Evolutionary conservation across 176 grass and related monocot genomes (phyloP).

Genomic region (Ampelocalamus luodianensis): DNA sequence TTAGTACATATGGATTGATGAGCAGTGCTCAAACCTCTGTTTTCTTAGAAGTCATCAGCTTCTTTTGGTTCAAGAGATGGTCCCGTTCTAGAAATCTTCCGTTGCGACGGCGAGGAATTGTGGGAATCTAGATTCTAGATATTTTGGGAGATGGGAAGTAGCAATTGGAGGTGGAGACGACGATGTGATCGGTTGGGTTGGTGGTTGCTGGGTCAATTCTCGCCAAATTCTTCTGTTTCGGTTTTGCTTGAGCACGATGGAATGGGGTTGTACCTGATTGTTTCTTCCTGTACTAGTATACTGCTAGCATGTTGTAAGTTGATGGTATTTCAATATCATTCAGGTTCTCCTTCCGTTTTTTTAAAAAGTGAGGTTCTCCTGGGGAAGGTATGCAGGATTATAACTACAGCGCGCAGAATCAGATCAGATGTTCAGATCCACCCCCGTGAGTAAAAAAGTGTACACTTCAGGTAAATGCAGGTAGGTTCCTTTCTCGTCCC

Average conservation of each 20-base stretch:
- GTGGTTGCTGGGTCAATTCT: conserved; percentile 10
- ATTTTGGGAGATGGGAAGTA: not conserved
- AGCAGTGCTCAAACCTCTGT: not conserved
- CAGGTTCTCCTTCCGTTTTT: too few species aligned
- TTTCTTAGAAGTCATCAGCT: not conserved
- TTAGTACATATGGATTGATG: too few species aligned
- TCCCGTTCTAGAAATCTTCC: not conserved
- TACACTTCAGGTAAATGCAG: not conserved
- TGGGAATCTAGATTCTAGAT: not conserved
- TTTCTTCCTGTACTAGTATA: not conserved
- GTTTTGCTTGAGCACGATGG: not conserved
- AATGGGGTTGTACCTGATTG: not conserved
- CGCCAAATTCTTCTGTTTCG: not conserved
- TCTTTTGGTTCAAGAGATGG: not conserved
- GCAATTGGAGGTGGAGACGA: not conserved
- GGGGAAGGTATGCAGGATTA: not conserved
- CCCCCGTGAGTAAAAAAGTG: not conserved
- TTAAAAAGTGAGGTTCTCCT: not conserved
- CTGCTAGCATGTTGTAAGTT: not conserved
- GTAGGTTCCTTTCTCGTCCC: not conserved
- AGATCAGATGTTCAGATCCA: not conserved
- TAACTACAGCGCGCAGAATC: not conserved
- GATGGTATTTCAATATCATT: not conserved
- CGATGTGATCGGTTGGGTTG: not conserved
- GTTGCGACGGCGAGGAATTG: not conserved